Evolutionary conservation across 2,329 filamentous ascomycete species (phyloP).

Genomic region (Fusarium sambucinum): DNA sequence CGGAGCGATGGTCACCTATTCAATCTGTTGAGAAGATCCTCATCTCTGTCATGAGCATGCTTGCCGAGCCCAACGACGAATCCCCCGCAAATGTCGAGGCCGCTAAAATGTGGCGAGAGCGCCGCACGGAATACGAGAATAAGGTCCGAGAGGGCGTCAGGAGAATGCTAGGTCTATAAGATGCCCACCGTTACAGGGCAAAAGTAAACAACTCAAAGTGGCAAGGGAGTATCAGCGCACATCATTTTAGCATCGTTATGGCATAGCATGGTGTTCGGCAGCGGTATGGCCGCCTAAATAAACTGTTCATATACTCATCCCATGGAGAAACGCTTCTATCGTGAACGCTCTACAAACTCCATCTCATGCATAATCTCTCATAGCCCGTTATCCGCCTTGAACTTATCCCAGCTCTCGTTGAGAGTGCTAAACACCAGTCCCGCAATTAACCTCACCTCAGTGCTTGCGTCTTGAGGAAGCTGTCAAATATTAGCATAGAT

Average conservation of each 20-base stretch:
- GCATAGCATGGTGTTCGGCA: conserved; percentile 48
- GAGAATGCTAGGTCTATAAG: conserved; percentile 78
- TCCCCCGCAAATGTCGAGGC: conserved; percentile 96
- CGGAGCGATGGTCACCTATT: conserved; percentile 95
- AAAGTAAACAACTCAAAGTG: conserved; percentile 7
- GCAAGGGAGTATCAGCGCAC: conserved; percentile 44
- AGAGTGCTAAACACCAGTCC: conserved; percentile 74
- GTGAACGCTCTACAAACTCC: conserved; percentile 48
- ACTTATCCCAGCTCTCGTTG: conserved; percentile 80
- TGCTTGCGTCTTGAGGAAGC: conserved; percentile 73
- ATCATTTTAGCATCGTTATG: conserved; percentile 32
- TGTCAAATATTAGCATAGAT: conserved; percentile 48
- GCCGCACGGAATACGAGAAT: conserved; percentile 84
- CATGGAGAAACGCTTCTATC: conserved; percentile 40
- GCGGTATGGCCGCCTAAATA: conserved; percentile 40
- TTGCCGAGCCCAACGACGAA: conserved; percentile 96
- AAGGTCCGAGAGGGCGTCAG: conserved; percentile 86
- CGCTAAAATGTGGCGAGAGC: conserved; percentile 94
- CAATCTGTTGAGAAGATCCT: conserved; percentile 98
- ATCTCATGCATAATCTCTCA: conserved; percentile 51
- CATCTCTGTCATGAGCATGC: conserved; percentile 97
- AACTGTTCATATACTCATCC: conserved; percentile 43
- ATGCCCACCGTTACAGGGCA: not conserved
- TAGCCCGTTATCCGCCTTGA: conserved; percentile 76
- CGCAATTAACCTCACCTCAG: conserved; percentile 74